phyloP scores from a whole-genome alignment of 495 filamentous ascomycete genomes.

The Daldinia vernicosa region DNA sequence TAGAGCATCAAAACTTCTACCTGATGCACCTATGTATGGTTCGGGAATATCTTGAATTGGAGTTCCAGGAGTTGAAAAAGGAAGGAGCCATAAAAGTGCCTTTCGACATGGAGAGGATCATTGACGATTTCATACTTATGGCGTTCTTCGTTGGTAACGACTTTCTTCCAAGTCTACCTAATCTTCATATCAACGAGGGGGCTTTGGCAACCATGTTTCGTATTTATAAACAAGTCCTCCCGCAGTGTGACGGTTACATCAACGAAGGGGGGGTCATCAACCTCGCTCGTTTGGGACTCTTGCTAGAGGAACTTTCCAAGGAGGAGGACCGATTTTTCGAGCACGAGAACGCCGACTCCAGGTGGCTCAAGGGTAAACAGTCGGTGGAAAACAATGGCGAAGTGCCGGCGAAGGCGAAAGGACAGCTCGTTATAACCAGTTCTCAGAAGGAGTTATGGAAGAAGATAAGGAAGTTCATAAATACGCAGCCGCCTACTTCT shows the following conservation, averaged over 20 bases:
- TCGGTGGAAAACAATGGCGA: conserved; percentile 61
- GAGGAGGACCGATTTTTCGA: conserved; percentile 94
- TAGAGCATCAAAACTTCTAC: conserved; percentile 99
- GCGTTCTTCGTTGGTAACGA: conserved; percentile 99
- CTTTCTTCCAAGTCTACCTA: conserved; percentile 95
- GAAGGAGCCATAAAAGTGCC: conserved; percentile 77
- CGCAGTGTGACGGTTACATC: conserved; percentile 91
- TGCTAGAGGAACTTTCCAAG: conserved; percentile 80
- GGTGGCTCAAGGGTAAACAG: conserved; percentile 90
- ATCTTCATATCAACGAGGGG: conserved; percentile 98
- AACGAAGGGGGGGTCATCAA: conserved; percentile 95
- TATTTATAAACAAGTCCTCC: conserved; percentile 90
- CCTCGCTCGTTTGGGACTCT: conserved; percentile 74
- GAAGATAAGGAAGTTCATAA: conserved; percentile 80
- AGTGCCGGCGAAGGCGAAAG: conserved; percentile 68
- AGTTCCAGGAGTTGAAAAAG: conserved; percentile 92
- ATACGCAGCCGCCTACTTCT: conserved; percentile 59
- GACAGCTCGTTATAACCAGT: conserved; percentile 77
- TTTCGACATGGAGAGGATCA: conserved; percentile 95
- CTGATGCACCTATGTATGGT: conserved; percentile 97
- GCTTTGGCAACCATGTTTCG: conserved; percentile 96
- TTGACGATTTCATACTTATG: conserved; percentile 99
- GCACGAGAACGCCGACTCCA: conserved; percentile 82
- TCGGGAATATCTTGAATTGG: conserved; percentile 93
- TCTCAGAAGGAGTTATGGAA: conserved; percentile 83